Evolutionary conservation across 176 grass and related monocot species (phyloP), one percentile per base, ranked within the genome.

Genomic region (Guadua angustifolia): DNA sequence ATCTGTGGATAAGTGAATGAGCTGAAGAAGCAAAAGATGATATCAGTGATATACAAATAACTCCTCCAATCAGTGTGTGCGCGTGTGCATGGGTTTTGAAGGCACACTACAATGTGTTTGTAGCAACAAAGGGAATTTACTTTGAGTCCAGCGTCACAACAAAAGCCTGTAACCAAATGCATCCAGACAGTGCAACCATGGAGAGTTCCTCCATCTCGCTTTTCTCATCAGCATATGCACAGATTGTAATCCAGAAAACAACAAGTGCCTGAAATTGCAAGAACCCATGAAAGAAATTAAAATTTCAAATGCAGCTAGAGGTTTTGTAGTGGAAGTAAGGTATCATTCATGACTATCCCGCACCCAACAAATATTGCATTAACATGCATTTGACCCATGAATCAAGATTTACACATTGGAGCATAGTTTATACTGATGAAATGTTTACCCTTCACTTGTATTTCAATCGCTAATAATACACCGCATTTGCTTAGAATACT

Each of bases 111-210:
- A 7, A 66, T 29, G 24, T 26, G 2, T 13, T 0, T 11, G 38
- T 74, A 66, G 70, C 18, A 49, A 80, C 25, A 7, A 19, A 29
- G 29, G 16, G 43, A 69, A 70, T 88, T 88, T 88, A 94, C 95
- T 94, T 93, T 64, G 90, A 95, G 32, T 98, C 95, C 50, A 94
- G 70, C 1, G 89, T 93, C 58, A 98, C 89, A 73, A 98, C 84
- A 82, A 98, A 98, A 70, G 95, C 91, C 85, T 98, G 95, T 36
- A 98, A 88, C 92, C 92, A 98, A 84, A 98, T 94, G 70, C 92
- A 93, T 58, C 95, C 95, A 38, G 95, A 98, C 14, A 98, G 88
- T 25, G 92, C 88, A 72, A 98, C 91, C 92, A 98, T 93, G 51
- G 92, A 89, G 16, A 98, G 89, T 84, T 98, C 88, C 82, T 90